A percentile compares a stretch with the other conserved stretches of the same genome.
These are phyloP conservation scores for Pyrenophora seminiperda DNA, from an alignment of 2,329 filamentous ascomycete species.

Conservation along the genomic window DNA sequence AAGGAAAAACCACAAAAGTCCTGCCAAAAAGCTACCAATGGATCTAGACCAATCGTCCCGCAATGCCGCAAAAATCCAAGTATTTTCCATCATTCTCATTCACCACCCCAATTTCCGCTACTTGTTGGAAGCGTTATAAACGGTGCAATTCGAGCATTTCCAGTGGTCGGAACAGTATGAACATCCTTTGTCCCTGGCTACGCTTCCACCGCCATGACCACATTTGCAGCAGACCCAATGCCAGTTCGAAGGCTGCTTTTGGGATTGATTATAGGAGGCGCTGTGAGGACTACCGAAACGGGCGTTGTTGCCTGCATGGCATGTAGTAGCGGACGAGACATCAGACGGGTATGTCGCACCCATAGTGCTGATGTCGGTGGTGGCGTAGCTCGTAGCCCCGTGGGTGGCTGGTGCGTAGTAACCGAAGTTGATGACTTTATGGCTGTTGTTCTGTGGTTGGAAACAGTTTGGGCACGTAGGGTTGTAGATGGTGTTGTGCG, in stretches of 20 bases:
- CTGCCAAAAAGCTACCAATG: neutral
- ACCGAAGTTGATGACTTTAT: too few species aligned
- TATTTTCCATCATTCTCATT: neutral
- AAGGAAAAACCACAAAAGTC: neutral
- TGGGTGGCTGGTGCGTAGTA: neutral
- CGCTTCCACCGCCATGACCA: neutral
- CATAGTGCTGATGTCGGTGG: too few species aligned
- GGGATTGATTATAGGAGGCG: neutral
- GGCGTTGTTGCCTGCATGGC: neutral
- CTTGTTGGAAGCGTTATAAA: neutral
- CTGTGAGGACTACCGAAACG: neutral
- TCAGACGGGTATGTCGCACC: too few species aligned
- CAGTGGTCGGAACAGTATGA: conserved; percentile 1
- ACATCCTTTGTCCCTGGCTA: neutral
- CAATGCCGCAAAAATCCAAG: neutral
- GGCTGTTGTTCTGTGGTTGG: neutral
- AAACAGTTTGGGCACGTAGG: neutral
- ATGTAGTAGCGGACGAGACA: neutral
- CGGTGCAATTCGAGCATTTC: neutral
- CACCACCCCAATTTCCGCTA: neutral
- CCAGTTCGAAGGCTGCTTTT: neutral
- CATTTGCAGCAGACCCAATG: conserved; percentile 1
- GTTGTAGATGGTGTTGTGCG: neutral
- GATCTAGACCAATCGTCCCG: too few species aligned
- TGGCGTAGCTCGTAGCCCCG: neutral